These are phyloP conservation scores for Globisporangium acanthophoron DNA, from an alignment of 352 stramenopile species.

Conservation along the genomic window DNA sequence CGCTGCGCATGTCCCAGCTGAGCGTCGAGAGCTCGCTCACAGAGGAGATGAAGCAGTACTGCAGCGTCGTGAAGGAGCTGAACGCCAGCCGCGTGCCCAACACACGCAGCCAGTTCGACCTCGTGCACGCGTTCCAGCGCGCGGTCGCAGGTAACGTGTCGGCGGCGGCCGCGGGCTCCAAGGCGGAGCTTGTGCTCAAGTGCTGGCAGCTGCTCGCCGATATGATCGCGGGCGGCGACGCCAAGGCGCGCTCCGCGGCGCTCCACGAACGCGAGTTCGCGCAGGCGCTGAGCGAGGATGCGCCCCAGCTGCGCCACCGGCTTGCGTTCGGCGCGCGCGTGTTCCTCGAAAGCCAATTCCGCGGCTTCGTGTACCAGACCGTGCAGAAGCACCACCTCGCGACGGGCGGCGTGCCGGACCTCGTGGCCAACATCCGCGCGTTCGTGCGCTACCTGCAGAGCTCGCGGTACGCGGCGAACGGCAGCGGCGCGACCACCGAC, in stretches of 20 bases:
- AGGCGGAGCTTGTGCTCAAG: slow-evolving; percentile 72
- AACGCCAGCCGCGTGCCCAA: slow-evolving; percentile 63
- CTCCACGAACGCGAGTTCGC: slow-evolving; percentile 59
- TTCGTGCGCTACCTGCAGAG: slow-evolving; percentile 77
- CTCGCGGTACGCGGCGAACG: slow-evolving; percentile 44
- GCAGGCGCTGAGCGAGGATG: slow-evolving; percentile 28
- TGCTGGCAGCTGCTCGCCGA: slow-evolving; percentile 76
- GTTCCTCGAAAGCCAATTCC: slow-evolving; percentile 79
- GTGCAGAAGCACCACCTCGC: slow-evolving; percentile 70
- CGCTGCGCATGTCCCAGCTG: slow-evolving; percentile 61
- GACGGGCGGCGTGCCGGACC: slow-evolving; percentile 60
- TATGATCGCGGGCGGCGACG: slow-evolving; percentile 55
- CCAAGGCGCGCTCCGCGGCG: slow-evolving; percentile 20
- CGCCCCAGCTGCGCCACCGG: slow-evolving; percentile 36
- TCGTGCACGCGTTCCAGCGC: slow-evolving; percentile 51
- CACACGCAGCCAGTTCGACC: slow-evolving; percentile 65
- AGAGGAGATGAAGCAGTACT: slow-evolving; percentile 84
- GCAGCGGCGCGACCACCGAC: slow-evolving; percentile 14
- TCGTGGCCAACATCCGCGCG: slow-evolving; percentile 67
- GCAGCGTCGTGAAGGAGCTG: slow-evolving; percentile 61
- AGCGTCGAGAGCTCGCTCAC: slow-evolving; percentile 64
- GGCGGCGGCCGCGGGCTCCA: slow-evolving; percentile 48
- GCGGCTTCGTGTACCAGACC: slow-evolving; percentile 68
- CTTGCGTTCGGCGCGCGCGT: slow-evolving; percentile 64
- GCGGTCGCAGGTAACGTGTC: slow-evolving; percentile 52